Evolutionary conservation across 305 asterid genomes (phyloP).

Genomic region (Fraxinus sp.): DNA sequence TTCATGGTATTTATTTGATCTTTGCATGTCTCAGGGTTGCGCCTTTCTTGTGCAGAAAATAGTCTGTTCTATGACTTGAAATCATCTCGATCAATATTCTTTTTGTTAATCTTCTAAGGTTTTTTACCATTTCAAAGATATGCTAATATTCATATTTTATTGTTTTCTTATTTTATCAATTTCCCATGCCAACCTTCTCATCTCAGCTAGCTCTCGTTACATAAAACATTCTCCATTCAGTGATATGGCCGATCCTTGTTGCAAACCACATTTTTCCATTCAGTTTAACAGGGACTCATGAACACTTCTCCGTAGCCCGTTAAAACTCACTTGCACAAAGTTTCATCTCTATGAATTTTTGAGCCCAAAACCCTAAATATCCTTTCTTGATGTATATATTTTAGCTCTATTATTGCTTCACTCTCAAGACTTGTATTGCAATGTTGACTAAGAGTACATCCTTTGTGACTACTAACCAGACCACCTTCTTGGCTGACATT

Average conservation of each 20-base stretch:
- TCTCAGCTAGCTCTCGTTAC: background rate
- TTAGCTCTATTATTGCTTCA: background rate
- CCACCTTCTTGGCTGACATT: background rate
- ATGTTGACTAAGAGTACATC: background rate
- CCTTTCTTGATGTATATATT: background rate
- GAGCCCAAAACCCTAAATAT: background rate
- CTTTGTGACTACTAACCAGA: background rate
- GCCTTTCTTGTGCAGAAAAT: background rate
- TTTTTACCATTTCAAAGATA: background rate
- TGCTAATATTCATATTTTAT: background rate
- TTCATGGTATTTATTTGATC: background rate
- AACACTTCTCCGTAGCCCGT: background rate
- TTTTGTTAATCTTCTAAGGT: background rate
- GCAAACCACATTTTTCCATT: background rate
- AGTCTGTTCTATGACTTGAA: background rate
- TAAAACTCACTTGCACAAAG: background rate
- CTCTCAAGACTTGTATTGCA: background rate
- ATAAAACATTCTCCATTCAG: background rate
- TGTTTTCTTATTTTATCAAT: background rate
- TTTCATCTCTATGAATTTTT: background rate
- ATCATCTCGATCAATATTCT: background rate
- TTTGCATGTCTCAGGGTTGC: background rate
- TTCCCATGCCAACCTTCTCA: background rate
- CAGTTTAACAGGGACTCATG: background rate
- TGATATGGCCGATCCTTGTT: background rate